Base-by-base conservation (phyloP, 768 basidiomycete species). In the Gelatoporia subvermispora region DNA sequence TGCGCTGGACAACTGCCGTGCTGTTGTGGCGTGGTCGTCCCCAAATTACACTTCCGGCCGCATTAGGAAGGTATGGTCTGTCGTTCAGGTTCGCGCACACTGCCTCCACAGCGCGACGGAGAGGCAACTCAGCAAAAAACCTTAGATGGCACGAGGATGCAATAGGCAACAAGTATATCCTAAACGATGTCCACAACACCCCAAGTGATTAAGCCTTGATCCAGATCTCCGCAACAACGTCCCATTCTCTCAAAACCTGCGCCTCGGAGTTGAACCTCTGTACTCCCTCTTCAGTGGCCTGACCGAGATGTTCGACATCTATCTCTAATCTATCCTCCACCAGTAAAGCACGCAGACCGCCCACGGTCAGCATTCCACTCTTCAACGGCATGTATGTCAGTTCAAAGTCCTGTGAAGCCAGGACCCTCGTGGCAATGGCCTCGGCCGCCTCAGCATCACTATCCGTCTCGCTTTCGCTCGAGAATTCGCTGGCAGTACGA, bases 221-320 rank as follows among this genome's bases (percentile, higher is more conserved):
- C 85, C 84, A 87, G 25, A 87, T 64, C 64, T 91, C 89, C 9
- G 74, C 79, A 38, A 91, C 66, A 7, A 84, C 72, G 52, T 82
- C 83, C 73, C 85, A 82, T 65, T 88, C 86, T 58, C 79, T 84
- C 60, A 90, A 62, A 24, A 68, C 73, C 46, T 71, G 71, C n/a
- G 70, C 72, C 48, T 70, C 72, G 45, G 51, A 68, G 23, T 57
- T 45, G 49, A 64, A 59, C 41, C 51, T 43, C 48, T 50, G 59
- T 24, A 54, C 39, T 18, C 58, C 44, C 10, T 55, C 53, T 22
- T 49, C 53, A 25, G 60, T 60, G 31, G 49, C 37, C 47, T 7
- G 28, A 7, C 37, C 52, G n/a, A 63, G 61, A 17, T 49, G 55
- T 10, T 59, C 61, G 15, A 44, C 59, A 16, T 63, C 69, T 15